Evolutionary conservation across 2,329 filamentous ascomycete species (phyloP).

Genomic region (Aspergillus neoniger): DNA sequence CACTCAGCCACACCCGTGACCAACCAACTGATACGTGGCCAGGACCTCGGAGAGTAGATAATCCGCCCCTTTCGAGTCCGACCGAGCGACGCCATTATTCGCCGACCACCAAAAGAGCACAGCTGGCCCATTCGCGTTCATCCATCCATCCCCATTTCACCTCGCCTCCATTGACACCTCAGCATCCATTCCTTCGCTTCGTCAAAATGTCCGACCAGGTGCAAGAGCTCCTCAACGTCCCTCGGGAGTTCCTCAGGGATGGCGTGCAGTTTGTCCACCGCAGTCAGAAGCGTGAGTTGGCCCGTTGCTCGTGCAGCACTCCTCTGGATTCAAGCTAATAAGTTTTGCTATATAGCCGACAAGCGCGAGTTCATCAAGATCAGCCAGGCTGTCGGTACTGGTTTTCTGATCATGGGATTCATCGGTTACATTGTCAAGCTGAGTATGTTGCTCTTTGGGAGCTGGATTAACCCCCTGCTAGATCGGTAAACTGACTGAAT

Average conservation of each 20-base stretch:
- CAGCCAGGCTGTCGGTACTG: slow-evolving; percentile 61
- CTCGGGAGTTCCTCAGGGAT: slow-evolving; percentile 26
- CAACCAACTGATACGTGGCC: slow-evolving; percentile 6
- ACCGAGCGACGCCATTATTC: slow-evolving; percentile 2
- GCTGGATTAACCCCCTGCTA: not conserved
- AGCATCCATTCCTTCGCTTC: not conserved
- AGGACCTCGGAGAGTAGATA: not conserved
- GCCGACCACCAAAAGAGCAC: slow-evolving; percentile 7
- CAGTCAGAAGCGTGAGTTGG: slow-evolving; percentile 27
- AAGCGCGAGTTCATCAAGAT: slow-evolving; percentile 63
- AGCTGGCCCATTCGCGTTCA: slow-evolving; percentile 9
- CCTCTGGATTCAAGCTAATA: slow-evolving; percentile 8
- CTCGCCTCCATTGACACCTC: slow-evolving; percentile 2
- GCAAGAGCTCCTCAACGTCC: slow-evolving; percentile 27
- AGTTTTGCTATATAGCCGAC: slow-evolving; percentile 48
- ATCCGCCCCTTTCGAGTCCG: slow-evolving; percentile 1
- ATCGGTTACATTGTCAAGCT: slow-evolving; percentile 64
- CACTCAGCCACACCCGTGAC: not conserved
- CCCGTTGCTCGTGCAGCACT: not conserved
- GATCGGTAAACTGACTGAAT: not conserved
- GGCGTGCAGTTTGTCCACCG: slow-evolving; percentile 27
- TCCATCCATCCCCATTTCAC: not conserved
- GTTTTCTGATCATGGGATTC: slow-evolving; percentile 59
- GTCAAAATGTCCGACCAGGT: slow-evolving; percentile 27
- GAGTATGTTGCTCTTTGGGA: slow-evolving; percentile 45